phyloP scores from a whole-genome alignment of 2,329 filamentous ascomycete genomes.

The Penicillium sp. region DNA sequence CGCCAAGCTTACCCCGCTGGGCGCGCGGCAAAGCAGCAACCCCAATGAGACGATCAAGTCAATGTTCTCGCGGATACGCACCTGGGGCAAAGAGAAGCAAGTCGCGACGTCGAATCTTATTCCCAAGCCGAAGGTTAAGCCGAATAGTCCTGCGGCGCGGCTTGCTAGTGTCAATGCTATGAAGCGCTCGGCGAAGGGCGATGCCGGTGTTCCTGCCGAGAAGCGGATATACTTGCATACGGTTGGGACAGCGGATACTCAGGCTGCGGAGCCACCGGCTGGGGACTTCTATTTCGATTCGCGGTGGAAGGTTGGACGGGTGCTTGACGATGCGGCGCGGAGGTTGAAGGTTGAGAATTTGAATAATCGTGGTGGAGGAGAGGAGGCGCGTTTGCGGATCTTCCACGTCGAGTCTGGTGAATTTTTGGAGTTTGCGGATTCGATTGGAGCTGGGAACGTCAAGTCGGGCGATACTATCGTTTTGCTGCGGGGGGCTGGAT shows the following conservation, averaged over 20 bases:
- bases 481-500: conserved; percentile 79
- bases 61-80: conserved; percentile 74
- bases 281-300: conserved; percentile 78
- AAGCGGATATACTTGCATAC: conserved; percentile 90
- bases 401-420: conserved; percentile 92
- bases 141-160: conserved; percentile 58
- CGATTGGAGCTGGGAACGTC: conserved; percentile 68
- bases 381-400: conserved; percentile 75
- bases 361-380: conserved; percentile 47
- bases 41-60: conserved; percentile 66
- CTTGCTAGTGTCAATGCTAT: conserved; percentile 72
- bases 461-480: conserved; percentile 89
- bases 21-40: conserved; percentile 49
- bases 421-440: conserved; percentile 83
- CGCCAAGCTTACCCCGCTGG: conserved; percentile 66
- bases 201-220: conserved; percentile 74
- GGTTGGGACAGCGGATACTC: conserved; percentile 85
- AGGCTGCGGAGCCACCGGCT: conserved; percentile 78
- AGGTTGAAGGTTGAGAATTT: conserved; percentile 48
- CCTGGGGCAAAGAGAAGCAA: conserved; percentile 78
- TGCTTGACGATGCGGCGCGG: conserved; percentile 49
- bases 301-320: conserved; percentile 85
- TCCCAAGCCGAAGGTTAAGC: conserved; percentile 60
- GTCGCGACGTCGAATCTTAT: conserved; percentile 62
- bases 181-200: conserved; percentile 87